phyloP scores from a whole-genome alignment of 176 grass and related monocot species.

The Coix lacrymajobi region DNA sequence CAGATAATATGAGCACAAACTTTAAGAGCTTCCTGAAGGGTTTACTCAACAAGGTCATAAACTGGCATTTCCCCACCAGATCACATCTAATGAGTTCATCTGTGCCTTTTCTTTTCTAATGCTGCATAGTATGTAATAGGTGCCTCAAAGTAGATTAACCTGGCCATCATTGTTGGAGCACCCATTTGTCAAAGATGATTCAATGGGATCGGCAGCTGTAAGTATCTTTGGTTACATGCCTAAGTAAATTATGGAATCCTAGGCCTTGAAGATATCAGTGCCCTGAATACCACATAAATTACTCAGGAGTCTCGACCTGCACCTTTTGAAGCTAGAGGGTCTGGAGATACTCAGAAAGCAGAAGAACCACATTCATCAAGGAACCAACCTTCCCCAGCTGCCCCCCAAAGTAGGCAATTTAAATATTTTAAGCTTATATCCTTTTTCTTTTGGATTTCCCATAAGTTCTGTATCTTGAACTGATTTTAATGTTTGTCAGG shows the following conservation, averaged over 20 bases:
- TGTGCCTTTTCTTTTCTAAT: slow-evolving; percentile 38
- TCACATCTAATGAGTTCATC: slow-evolving; percentile 1
- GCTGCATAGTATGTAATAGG: slow-evolving; percentile 38
- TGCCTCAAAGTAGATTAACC: slow-evolving; percentile 83
- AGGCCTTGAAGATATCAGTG: neutral
- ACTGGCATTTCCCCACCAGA: neutral
- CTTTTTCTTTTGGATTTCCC: neutral
- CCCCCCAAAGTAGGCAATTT: slow-evolving; percentile 25
- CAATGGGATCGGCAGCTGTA: slow-evolving; percentile 33
- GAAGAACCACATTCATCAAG: slow-evolving; percentile 26
- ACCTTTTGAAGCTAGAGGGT: slow-evolving; percentile 36
- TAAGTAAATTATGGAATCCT: neutral
- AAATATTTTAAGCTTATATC: neutral
- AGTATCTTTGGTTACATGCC: neutral
- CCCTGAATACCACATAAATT: slow-evolving; percentile 4
- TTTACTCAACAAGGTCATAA: slow-evolving; percentile 82
- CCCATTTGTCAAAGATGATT: slow-evolving; percentile 87
- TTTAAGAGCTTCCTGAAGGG: slow-evolving; percentile 96
- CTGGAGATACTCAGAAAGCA: slow-evolving; percentile 14
- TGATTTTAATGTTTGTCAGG: slow-evolving; percentile 33
- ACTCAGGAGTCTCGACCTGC: slow-evolving; percentile 22
- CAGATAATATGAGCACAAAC: slow-evolving; percentile 84
- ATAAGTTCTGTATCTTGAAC: neutral
- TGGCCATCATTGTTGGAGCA: slow-evolving; percentile 90
- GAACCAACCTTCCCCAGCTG: slow-evolving; percentile 27